Evolutionary conservation across 1,284 basidiomycete species (phyloP), one percentile per base, ranked within the genome.

Genomic region (Wallemia hederae): DNA sequence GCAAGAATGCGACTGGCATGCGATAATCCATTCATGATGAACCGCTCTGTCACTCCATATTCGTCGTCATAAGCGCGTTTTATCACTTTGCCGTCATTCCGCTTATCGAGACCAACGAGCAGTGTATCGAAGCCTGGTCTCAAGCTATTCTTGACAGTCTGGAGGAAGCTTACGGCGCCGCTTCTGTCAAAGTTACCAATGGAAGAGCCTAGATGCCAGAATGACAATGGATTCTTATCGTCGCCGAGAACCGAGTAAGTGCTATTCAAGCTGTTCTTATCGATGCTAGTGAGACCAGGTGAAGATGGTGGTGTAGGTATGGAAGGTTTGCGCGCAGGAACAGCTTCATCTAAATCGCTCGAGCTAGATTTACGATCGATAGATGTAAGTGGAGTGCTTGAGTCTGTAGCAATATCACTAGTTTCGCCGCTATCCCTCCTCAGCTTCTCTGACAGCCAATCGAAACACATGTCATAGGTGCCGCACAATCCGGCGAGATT

Each of bases 121-220:
- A 78, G 69, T 7, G 74, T 76, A 65, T 78, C 77, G 1, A 64
- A 63, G 7, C 68, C 68, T 2, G 83, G 73, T 11, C 82, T 79
- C 56, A 98, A 75, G 14, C 65, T 65, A 27, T 63, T 59, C 2
- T 88, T 86, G 24, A 94, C 74, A 0, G 79, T 78, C 15, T 76
- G 76, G 60, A 98, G 77, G 72, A 98, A 96, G 0, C 76, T 72
- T 0, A 77, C 77, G 5, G 83, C 85, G 26, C 77, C 81, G 19
- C 75, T 74, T 25, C 88, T 79, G n/a, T 75, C 70, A 70, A 97
- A 96, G 73, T 97, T 97, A 15, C 92, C 92, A 15, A 97, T 72
- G 0, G 88, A 89, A 0, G 86, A 92, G 0, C 92, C 92, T n/a
- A 97, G 75, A 75, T 94, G 97, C 62, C 96, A 73, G 61, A 96